phyloP scores from a whole-genome alignment of 1,284 basidiomycete species.

The Termitomyces sp. region DNA sequence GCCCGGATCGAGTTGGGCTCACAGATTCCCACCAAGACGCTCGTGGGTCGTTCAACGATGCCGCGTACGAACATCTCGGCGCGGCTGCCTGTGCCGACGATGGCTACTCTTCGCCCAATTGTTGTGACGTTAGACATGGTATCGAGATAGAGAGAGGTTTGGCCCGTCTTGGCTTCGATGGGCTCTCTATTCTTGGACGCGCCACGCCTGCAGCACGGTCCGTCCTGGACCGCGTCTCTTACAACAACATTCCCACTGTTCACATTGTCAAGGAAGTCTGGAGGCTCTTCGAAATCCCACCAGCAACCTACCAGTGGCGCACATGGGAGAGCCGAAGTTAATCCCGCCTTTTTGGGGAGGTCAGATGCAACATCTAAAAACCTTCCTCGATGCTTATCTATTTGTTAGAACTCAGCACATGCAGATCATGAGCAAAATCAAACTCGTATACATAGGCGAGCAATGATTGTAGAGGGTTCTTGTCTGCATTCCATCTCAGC shows the following conservation, averaged over 20 bases:
- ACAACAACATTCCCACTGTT: no score
- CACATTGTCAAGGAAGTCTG: no score
- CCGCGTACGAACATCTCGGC: conserved; percentile 42
- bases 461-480: neutral
- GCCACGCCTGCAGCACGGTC: no score
- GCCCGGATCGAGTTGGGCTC: conserved; percentile 47
- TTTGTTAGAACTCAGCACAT: no score
- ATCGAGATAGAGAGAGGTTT: neutral
- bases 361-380: no score
- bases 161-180: neutral
- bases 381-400: no score
- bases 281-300: no score
- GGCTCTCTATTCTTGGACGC: neutral
- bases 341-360: no score
- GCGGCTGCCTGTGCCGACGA: conserved; percentile 39
- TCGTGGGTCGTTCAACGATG: conserved; percentile 35
- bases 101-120: conserved; percentile 35
- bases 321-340: no score
- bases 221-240: no score
- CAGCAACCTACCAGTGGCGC: no score
- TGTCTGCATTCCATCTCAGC: neutral
- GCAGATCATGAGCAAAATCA: neutral
- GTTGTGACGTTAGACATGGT: conserved; percentile 2
- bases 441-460: neutral
- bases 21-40: conserved; percentile 42